Evolutionary conservation across 306 rosid genomes (phyloP), one percentile per base, ranked within the genome.

Genomic region (Ormosia emarginata): DNA sequence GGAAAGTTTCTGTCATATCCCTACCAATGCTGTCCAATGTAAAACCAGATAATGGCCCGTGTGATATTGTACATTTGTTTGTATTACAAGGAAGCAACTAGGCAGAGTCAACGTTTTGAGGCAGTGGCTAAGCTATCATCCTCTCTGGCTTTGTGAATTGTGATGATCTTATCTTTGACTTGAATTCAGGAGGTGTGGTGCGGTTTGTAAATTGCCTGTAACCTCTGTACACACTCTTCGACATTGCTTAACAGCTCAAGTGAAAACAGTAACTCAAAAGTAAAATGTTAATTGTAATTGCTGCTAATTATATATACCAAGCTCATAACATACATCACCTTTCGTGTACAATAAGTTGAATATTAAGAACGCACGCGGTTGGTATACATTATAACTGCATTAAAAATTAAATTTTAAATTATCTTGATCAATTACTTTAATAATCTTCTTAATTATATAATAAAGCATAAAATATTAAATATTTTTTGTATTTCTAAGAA

Each of bases 41-140:
- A 69, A 57, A 69, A 44, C 49, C 73, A 71, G 50, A 61, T 13
- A 39, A 17, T 80, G 29, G 9, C 17, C 40, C 29, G 4, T 5
- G 52, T 68, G 55, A 37, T 36, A 7, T 53, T 10, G 14, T 7
- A 30, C 13, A 24, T 24, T 24, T 24, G 24, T 24, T 24, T 24
- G 24, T 24, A 24, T 24, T 50, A 13, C 1, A n/a, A 65, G 46
- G 14, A 39, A 44, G 63, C 43, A 58, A 46, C 11, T 4, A 40
- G 24, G 57, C 34, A 64, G 24, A 33, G 79, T 84, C 87, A 80
- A 80, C 65, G 53, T 79, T 66, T 47, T 56, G 43, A 29, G 78
- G 81, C 78, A 67, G 50, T 29, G 58, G 1, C 12, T 67, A n/a
- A 49, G 1, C 12, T 67, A n/a, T 66, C 59, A 9, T 66, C 58